Evolutionary conservation across 106 monocot species (phyloP), one percentile per base, ranked within the genome.

Genomic region (Triglochin maritima): DNA sequence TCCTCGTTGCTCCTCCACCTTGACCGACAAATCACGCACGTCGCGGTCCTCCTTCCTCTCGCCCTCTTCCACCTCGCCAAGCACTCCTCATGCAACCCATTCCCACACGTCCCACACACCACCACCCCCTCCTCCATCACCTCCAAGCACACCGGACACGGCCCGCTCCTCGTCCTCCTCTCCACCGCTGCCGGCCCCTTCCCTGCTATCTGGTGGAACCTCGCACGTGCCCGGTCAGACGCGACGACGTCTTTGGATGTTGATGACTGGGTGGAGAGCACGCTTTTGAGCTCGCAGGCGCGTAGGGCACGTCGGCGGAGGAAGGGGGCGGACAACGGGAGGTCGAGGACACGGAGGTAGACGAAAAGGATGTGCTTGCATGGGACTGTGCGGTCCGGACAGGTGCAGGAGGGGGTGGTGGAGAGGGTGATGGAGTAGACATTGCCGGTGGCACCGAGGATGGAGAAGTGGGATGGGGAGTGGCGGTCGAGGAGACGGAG

Each of bases 361-460:
- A 95, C 85, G 68, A 95, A 95, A 66, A 95, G 83, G 57, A 90
- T 71, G 87, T 95, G 94, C 72, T 95, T 95, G 87, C 94, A 95
- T 3, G 87, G 85, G 10, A 58, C 51, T 0, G 77, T 41, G 11
- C 84, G 82, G 79, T 95, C 94, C 0, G 94, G 94, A 81, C 94
- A 95, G 10, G 87, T 78, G 81, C 94, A 95, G 0, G 77, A 60
- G 0, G 89, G 82, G 52, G 50, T 6, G 47, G 82, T 5, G 8
- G 87, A 62, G 47, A 95, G 70, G 9, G 79, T 81, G 11, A 95
- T 85, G 12, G 69, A 65, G 85, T 95, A 95, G 64, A 95, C 94
- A 52, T 95, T 95, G 65, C 77, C 83, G 48, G 94, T 90, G 52
- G 87, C 75, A 14, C 94, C 94, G 7, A 95, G 85, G 53, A 95